These are phyloP conservation scores for Arabis hirsuta DNA, from an alignment of 345 rosid genomes.

Conservation along the genomic window DNA sequence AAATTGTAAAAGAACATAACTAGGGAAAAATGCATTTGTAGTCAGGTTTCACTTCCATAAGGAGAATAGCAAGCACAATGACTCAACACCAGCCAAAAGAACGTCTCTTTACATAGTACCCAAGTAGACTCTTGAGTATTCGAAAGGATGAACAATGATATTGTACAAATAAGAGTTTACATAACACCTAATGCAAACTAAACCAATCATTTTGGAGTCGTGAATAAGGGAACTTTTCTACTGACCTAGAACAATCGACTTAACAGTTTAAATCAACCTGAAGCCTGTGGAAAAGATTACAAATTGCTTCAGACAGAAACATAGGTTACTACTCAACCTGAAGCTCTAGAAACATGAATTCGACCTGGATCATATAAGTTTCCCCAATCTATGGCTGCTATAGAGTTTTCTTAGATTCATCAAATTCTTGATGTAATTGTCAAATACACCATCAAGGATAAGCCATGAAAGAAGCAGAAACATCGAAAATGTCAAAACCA, in stretches of 20 bases:
- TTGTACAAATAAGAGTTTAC: neutral
- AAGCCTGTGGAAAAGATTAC: neutral
- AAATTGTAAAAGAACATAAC: neutral
- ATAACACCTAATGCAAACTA: slow-evolving; percentile 9
- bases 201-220: neutral
- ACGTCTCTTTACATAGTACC: neutral
- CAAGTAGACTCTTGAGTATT: neutral
- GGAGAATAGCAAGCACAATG: neutral
- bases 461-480: neutral
- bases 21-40: slow-evolving; percentile 4
- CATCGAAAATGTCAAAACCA: neutral
- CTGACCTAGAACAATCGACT: neutral
- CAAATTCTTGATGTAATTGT: neutral
- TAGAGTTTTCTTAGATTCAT: neutral
- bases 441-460: slow-evolving; percentile 2
- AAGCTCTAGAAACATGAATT: neutral
- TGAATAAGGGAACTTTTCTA: neutral
- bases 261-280: no score
- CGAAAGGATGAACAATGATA: neutral
- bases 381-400: neutral
- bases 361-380: neutral
- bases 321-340: neutral
- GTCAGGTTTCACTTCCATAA: neutral
- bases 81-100: neutral
- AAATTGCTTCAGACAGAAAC: slow-evolving; percentile 16